Percentiles rank a stretch among this genome's conserved stretches.
phyloP scores from a whole-genome alignment of 148 eudicot genomes.

The Fagopyrum esculentum region DNA sequence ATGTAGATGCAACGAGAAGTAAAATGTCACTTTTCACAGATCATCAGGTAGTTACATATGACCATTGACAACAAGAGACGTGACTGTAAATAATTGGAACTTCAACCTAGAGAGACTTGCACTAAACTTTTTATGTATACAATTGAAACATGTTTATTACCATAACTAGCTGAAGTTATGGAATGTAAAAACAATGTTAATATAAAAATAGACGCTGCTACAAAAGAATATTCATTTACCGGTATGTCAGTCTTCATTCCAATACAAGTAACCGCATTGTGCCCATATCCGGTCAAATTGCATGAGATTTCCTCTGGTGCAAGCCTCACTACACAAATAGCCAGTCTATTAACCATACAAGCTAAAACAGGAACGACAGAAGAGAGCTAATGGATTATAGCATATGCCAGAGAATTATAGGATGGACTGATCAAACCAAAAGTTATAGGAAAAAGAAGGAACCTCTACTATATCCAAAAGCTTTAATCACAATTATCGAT shows the following conservation, averaged over 20 bases:
- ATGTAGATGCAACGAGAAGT: not conserved
- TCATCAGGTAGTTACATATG: not conserved
- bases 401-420: not conserved
- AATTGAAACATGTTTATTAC: not conserved
- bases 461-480: not conserved
- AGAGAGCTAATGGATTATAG: not conserved
- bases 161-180: not conserved
- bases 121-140: not conserved
- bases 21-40: not conserved
- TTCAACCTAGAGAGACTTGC: not conserved
- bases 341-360: not conserved
- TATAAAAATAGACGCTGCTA: not conserved
- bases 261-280: constrained; percentile 90
- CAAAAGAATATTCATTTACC: constrained; percentile 31
- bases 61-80: too few relatives aligned
- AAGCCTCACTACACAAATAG: constrained; percentile 75
- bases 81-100: not conserved
- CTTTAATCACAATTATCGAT: not conserved
- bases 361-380: constrained; percentile 5
- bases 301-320: constrained; percentile 87
- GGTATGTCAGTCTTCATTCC: constrained; percentile 99
- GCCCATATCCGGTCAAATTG: constrained; percentile 76
- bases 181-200: constrained; percentile 7
- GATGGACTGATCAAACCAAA: not conserved
- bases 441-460: not conserved